Evolutionary conservation across 768 basidiomycete genomes (phyloP).

Genomic region (Steccherinum ochraceum): DNA sequence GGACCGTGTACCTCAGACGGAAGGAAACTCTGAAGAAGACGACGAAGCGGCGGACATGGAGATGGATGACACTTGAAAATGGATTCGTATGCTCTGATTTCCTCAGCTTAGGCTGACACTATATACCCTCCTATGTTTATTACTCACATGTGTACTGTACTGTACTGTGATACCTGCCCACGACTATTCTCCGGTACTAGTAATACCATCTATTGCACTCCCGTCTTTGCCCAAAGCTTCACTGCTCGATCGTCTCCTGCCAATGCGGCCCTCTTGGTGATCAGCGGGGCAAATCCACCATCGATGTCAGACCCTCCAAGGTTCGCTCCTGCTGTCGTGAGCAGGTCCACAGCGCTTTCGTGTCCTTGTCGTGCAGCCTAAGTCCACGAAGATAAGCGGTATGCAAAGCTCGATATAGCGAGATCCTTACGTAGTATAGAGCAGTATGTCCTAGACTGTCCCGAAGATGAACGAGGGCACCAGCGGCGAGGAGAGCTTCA

Average conservation of each 20-base stretch:
- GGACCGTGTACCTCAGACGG: conserved; percentile 33
- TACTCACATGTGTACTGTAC: not conserved
- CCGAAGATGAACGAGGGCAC: conserved; percentile 77
- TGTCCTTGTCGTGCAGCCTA: conserved; percentile 76
- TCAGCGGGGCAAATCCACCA: conserved; percentile 49
- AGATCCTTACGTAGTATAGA: conserved; percentile 65
- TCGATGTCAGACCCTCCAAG: conserved; percentile 61
- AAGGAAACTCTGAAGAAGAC: conserved; percentile 22
- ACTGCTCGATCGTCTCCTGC: conserved; percentile 38
- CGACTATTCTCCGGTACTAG: not conserved
- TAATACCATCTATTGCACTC: conserved; percentile 20
- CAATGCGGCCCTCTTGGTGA: conserved; percentile 30
- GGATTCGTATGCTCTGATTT: not conserved
- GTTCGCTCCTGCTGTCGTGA: conserved; percentile 70
- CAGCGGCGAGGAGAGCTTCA: conserved; percentile 53
- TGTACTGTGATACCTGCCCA: not conserved
- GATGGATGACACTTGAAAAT: conserved; percentile 10
- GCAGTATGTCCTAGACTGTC: conserved; percentile 79
- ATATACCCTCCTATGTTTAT: not conserved
- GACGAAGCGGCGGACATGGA: conserved; percentile 26
- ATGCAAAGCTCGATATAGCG: not conserved
- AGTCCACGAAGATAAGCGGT: not conserved
- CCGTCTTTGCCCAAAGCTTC: conserved; percentile 53
- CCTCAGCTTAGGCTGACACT: not conserved
- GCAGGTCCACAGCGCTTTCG: conserved; percentile 48